Percentiles rank a stretch among this genome's conserved stretches.
Conservation (phyloP, 2,329 filamentous ascomycete genomes). For the Huntiella savannae region DNA sequence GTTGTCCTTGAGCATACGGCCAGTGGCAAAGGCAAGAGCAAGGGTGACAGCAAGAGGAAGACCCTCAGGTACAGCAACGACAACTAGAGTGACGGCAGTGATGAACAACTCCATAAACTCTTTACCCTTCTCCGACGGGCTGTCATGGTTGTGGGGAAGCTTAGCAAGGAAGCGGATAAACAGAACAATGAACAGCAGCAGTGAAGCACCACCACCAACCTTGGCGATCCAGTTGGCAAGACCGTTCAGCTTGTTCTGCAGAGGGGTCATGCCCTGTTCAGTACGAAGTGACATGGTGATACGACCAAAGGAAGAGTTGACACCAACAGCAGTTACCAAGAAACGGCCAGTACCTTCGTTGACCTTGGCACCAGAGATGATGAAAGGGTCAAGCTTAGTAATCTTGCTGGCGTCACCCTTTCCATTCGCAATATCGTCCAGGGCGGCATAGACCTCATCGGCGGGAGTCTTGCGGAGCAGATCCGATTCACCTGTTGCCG, state of each 20-base stretch:
- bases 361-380: constrained; percentile 36
- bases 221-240: constrained; percentile 21
- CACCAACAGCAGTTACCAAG: constrained; percentile 35
- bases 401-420: constrained; percentile 18
- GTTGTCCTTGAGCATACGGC: constrained; percentile 50
- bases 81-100: constrained; percentile 45
- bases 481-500: constrained; percentile 55
- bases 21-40: constrained; percentile 49
- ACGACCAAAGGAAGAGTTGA: constrained; percentile 33
- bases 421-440: constrained; percentile 20
- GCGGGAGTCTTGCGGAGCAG: constrained; percentile 47
- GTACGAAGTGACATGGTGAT: constrained; percentile 36
- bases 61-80: constrained; percentile 49
- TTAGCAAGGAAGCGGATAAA: constrained; percentile 57
- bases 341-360: constrained; percentile 34
- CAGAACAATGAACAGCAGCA: constrained; percentile 56
- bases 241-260: constrained; percentile 32
- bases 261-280: constrained; percentile 31
- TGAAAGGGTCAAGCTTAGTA: constrained; percentile 39
- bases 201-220: constrained; percentile 42
- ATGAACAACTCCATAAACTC: constrained; percentile 46
- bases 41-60: constrained; percentile 48
- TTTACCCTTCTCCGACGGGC: constrained; percentile 35
- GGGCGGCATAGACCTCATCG: constrained; percentile 35
- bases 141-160: constrained; percentile 30